Conservation (phyloP, 129 eudicot species). For the Deinandra increscens region DNA sequence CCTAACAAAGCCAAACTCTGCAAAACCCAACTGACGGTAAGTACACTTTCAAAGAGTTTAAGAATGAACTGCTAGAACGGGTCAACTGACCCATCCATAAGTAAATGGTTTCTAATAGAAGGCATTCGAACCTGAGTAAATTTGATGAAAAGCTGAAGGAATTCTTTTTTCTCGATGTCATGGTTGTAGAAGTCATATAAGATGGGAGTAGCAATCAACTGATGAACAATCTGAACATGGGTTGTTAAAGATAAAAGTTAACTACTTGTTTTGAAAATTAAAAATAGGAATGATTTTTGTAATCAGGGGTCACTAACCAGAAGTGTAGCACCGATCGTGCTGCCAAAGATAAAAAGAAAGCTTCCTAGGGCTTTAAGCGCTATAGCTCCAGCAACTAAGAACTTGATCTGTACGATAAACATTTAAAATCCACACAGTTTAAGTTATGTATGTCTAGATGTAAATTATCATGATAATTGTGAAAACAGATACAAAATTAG, state of each 20-base stretch:
- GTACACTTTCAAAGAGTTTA: too few relatives aligned
- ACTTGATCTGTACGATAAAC: slow-evolving; percentile 50
- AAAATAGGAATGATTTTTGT: background rate
- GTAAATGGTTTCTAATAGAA: background rate
- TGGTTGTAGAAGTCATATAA: slow-evolving; percentile 93
- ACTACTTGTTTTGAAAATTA: background rate
- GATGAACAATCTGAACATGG: slow-evolving; percentile 60
- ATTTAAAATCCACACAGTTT: background rate
- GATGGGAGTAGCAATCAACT: slow-evolving; percentile 61
- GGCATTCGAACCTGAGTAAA: slow-evolving; percentile 55
- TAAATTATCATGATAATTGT: background rate
- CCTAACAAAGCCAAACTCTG: slow-evolving; percentile 46
- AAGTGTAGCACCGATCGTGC: slow-evolving; percentile 71
- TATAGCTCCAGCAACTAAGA: slow-evolving; percentile 62
- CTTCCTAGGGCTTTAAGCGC: slow-evolving; percentile 74
- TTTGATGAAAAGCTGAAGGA: slow-evolving; percentile 64
- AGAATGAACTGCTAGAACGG: background rate
- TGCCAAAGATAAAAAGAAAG: slow-evolving; percentile 68
- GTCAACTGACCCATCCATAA: background rate
- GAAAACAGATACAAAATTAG: slow-evolving; percentile 4
- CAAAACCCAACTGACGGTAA: too few relatives aligned
- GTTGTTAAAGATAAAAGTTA: background rate
- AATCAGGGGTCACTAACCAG: slow-evolving; percentile 45
- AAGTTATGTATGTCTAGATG: background rate
- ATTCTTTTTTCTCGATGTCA: slow-evolving; percentile 70